Conservation (phyloP, 2,329 filamentous ascomycete species). For the Thielaviopsis punctulata region DNA sequence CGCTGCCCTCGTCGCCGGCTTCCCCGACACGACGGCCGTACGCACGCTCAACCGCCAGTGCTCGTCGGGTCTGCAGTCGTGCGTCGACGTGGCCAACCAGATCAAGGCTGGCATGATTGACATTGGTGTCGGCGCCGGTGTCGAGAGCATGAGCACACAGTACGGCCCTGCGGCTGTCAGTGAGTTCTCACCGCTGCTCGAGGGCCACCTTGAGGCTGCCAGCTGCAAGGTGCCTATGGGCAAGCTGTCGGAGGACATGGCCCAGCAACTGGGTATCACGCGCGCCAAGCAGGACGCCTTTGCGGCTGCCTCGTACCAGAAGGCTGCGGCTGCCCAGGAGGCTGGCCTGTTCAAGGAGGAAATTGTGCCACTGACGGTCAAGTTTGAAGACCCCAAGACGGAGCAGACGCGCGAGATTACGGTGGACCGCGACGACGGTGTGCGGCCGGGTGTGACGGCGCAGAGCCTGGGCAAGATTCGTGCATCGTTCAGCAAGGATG, state of each 20-base stretch:
- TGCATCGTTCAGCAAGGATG: constrained; percentile 78
- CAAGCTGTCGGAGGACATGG: constrained; percentile 85
- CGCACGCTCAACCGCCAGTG: constrained; percentile 88
- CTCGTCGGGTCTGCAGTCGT: constrained; percentile 80
- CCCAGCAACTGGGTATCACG: constrained; percentile 58
- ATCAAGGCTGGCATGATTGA: constrained; percentile 90
- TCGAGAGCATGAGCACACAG: constrained; percentile 88
- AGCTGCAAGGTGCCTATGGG: constrained; percentile 99
- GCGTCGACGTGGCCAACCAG: constrained; percentile 85
- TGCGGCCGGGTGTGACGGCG: constrained; percentile 68
- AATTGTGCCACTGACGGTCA: constrained; percentile 71
- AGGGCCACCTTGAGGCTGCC: constrained; percentile 61
- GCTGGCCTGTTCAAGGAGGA: constrained; percentile 85
- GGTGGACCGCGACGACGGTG: constrained; percentile 72
- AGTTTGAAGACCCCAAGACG: constrained; percentile 80
- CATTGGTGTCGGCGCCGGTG: constrained; percentile 79
- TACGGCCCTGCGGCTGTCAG: constrained; percentile 80
- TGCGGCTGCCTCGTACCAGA: constrained; percentile 82
- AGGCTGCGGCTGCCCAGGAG: constrained; percentile 71
- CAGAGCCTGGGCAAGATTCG: constrained; percentile 85
- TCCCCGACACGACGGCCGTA: constrained; percentile 71
- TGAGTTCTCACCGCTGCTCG: constrained; percentile 82
- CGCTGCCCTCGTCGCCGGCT: constrained; percentile 75
- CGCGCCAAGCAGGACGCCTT: constrained; percentile 76
- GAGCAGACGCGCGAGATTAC: constrained; percentile 70